Percentiles rank a stretch among this genome's conserved stretches.
phyloP scores from a whole-genome alignment of 2,329 filamentous ascomycete species.

The Fusarium sp. region DNA sequence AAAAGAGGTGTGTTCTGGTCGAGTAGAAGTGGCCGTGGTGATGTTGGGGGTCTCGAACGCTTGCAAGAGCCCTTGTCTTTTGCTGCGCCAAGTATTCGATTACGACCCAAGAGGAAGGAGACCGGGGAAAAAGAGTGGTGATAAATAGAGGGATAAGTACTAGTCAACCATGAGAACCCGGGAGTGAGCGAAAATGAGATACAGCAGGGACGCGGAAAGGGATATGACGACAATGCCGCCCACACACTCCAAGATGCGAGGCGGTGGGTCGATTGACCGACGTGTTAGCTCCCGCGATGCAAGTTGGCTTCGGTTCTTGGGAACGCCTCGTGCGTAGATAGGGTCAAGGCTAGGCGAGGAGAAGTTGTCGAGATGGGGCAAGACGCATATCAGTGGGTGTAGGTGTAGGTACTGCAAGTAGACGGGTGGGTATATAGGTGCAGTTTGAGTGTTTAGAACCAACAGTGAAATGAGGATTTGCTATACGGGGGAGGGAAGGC shows the following conservation, averaged over 20 bases:
- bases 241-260: neutral
- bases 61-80: neutral
- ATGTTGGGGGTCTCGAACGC: neutral
- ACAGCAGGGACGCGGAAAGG: neutral
- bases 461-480: neutral
- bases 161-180: neutral
- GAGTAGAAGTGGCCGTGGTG: neutral
- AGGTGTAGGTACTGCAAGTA: neutral
- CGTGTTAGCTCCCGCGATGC: slow-evolving; percentile 20
- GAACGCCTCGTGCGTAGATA: slow-evolving; percentile 29
- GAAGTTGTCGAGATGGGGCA: neutral
- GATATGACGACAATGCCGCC: slow-evolving; percentile 3
- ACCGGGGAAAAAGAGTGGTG: neutral
- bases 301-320: slow-evolving; percentile 16
- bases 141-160: neutral
- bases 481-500: neutral
- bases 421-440: neutral
- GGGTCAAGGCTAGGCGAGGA: slow-evolving; percentile 4
- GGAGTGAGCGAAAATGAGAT: neutral
- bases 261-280: slow-evolving; percentile 5
- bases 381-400: slow-evolving; percentile 2
- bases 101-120: neutral
- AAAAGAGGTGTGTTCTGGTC: neutral
- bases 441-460: neutral
- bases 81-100: neutral